Base-by-base conservation (phyloP, 768 basidiomycete species). In the Auricularia auricula-judae region DNA sequence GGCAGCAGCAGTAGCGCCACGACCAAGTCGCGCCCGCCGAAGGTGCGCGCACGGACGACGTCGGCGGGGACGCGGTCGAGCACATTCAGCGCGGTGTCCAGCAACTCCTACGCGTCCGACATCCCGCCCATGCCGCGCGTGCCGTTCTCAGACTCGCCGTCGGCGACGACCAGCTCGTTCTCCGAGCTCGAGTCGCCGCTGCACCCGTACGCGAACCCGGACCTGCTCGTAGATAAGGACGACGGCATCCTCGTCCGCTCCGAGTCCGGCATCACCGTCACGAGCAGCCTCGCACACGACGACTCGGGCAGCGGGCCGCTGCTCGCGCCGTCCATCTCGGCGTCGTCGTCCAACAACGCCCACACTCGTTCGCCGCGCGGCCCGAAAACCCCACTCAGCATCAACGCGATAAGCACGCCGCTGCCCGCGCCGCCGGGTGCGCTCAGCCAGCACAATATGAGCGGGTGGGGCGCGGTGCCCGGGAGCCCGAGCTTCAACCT, bases 141-240 rank as follows among this genome's bases (percentile, higher is more conserved):
- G 56, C 56, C 47, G 47, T 51, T 51, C 47, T 16, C 47, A 8
- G 47, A 51, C 47, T 51, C 47, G 47, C 47, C 47, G 2, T 51
- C 47, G 18, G 47, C 18, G 14, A 51, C 47, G 47, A 51, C 47
- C 10, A 21, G 23, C 23, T 29, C 29, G 16, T 59, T 59, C 56
- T 12, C 23, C 34, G 56, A 29, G 14, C 29, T 59, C 10, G 56
- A 59, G 12, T 59, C 56, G 23, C 56, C 56, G 64, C 70, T 81
- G 44, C 90, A 92, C 75, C 90, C 90, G 34, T 92, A 90, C 71
- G 90, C 90, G 62, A 90, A 91, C 69, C 89, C 89, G 7, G 86
- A 90, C 66, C 76, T 88, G 56, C 82, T 81, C 18, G 56, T 8
- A 5, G 47, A 51, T 18, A 51, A 34, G 56, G 23, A 29, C 23